Percentiles rank a stretch among this genome's conserved stretches.
Conservation (phyloP, 768 basidiomycete species). For the Rhizopogon salebrosus region DNA sequence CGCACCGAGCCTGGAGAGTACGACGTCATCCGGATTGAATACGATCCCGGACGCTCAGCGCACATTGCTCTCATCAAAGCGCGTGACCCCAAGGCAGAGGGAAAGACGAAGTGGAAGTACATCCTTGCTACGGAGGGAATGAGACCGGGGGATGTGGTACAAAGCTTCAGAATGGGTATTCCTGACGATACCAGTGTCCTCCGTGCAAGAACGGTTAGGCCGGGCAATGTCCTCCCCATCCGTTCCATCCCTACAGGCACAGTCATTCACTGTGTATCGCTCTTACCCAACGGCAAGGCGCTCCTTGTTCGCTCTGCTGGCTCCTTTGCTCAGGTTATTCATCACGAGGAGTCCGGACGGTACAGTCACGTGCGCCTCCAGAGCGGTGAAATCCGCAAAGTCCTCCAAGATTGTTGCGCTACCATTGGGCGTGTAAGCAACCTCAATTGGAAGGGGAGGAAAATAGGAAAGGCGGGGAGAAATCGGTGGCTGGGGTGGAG, state of each 20-base stretch:
- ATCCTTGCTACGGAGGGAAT: constrained; percentile 90
- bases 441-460: constrained; percentile 77
- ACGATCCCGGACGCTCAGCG: constrained; percentile 89
- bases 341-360: constrained; percentile 63
- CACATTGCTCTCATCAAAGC: constrained; percentile 89
- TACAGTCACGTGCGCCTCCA: constrained; percentile 84
- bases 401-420: constrained; percentile 77
- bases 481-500: constrained; percentile 80
- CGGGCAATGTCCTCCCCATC: constrained; percentile 91
- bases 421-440: constrained; percentile 93
- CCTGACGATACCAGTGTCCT: constrained; percentile 78
- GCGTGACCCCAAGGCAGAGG: constrained; percentile 48
- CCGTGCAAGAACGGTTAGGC: constrained; percentile 76
- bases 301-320: constrained; percentile 90
- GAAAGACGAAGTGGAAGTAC: constrained; percentile 71
- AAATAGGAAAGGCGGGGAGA: constrained; percentile 89
- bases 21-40: constrained; percentile 92
- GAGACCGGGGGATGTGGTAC: constrained; percentile 81
- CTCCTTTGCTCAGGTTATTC: constrained; percentile 74
- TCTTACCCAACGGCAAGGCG: constrained; percentile 70
- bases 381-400: constrained; percentile 88
- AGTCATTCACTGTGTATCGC: constrained; percentile 79
- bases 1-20: constrained; percentile 75
- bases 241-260: constrained; percentile 91
- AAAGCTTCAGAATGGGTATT: constrained; percentile 81